Percentiles rank a stretch among this genome's conserved stretches.
Conservation (phyloP, 2,329 filamentous ascomycete species). For the Xylaria sp. region DNA sequence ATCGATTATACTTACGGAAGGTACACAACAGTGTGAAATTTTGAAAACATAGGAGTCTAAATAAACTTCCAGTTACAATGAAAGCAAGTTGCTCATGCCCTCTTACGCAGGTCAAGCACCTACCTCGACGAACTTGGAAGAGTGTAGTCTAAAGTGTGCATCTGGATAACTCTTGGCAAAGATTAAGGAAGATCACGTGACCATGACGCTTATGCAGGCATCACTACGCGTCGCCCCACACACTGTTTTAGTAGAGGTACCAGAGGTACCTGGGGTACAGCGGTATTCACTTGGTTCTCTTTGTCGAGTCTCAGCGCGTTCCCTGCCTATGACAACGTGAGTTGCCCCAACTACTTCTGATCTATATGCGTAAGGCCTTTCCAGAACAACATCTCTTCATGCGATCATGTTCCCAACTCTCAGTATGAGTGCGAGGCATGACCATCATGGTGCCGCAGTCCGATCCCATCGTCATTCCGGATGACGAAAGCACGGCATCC, state of each 20-base stretch:
- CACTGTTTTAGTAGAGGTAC: not conserved
- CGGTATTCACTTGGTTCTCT: not conserved
- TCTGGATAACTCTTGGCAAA: no score
- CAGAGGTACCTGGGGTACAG: no score
- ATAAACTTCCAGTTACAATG: no score
- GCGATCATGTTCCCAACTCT: conserved; percentile 33
- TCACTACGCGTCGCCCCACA: conserved; percentile 19
- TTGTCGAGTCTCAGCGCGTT: not conserved
- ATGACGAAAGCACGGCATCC: conserved; percentile 46
- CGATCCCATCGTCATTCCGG: conserved; percentile 42
- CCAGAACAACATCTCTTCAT: not conserved
- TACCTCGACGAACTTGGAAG: no score
- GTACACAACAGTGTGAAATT: no score
- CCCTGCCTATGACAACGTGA: conserved; percentile 10
- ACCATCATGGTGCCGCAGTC: conserved; percentile 38
- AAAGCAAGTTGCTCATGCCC: no score
- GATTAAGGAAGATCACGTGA: no score
- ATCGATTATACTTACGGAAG: no score
- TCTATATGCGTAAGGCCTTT: not conserved
- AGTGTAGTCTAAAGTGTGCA: no score
- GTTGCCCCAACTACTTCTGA: not conserved
- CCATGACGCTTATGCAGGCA: not conserved
- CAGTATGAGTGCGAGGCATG: conserved; percentile 18
- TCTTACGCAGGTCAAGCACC: no score
- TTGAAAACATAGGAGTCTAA: no score